phyloP scores from a whole-genome alignment of 495 filamentous ascomycete species.

The Penicillium herquei region DNA sequence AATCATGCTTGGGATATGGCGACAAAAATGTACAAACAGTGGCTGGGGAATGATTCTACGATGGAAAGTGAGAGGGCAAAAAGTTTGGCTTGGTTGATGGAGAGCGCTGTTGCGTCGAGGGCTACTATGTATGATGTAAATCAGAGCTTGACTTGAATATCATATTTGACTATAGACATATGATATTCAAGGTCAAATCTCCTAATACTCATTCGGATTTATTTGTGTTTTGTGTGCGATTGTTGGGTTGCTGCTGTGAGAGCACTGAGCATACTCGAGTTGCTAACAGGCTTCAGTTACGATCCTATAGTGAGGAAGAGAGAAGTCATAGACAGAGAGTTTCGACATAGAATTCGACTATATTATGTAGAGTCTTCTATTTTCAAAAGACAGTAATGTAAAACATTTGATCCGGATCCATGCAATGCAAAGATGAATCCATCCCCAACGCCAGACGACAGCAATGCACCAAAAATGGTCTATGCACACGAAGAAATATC shows the following conservation, averaged over 20 bases:
- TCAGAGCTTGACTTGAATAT: neutral
- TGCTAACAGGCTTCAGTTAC: too few species aligned
- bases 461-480: neutral
- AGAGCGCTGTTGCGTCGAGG: constrained; percentile 7
- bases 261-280: too few species aligned
- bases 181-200: too few species aligned
- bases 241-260: too few species aligned
- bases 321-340: too few species aligned
- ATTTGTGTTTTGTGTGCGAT: too few species aligned
- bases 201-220: too few species aligned
- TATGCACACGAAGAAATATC: constrained; percentile 13
- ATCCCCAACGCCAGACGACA: constrained; percentile 7
- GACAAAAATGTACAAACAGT: constrained; percentile 51
- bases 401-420: neutral
- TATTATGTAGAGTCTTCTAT: neutral
- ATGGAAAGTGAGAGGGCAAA: constrained; percentile 26
- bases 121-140: neutral
- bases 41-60: constrained; percentile 14
- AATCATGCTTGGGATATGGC: constrained; percentile 73
- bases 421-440: neutral
- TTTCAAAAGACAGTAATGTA: neutral
- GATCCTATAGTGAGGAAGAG: too few species aligned
- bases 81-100: constrained; percentile 52
- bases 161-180: too few species aligned
- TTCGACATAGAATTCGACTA: neutral